Percentiles rank a stretch among this genome's conserved stretches.
Evolutionary conservation across 495 filamentous ascomycete species (phyloP).

Genomic region (Umbilicaria muhlenbergii): DNA sequence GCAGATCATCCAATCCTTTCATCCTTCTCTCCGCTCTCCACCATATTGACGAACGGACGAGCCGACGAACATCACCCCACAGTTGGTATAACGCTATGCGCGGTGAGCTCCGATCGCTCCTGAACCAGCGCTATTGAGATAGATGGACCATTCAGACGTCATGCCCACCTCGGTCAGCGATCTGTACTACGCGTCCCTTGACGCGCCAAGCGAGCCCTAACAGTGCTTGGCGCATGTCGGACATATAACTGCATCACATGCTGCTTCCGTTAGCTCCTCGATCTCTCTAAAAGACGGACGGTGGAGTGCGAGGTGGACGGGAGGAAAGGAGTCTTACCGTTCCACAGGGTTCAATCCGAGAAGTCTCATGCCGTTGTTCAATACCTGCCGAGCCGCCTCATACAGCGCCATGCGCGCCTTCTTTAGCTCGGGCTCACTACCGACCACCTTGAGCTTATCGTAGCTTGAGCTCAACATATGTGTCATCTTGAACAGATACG

Average conservation of each 20-base stretch:
- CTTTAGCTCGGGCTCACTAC: conserved; percentile 53
- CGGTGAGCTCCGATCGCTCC: no score
- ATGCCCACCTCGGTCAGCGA: no score
- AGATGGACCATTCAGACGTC: no score
- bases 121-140: no score
- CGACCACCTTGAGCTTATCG: conserved; percentile 64
- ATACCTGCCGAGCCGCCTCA: conserved; percentile 57
- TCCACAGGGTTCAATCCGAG: conserved; percentile 66
- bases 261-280: not conserved
- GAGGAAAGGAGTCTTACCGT: conserved; percentile 26
- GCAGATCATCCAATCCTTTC: no score
- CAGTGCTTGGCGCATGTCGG: not conserved
- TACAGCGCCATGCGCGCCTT: conserved; percentile 73
- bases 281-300: no score
- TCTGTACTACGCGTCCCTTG: no score
- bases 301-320: not conserved
- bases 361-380: conserved; percentile 73
- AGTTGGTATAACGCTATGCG: no score
- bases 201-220: no score
- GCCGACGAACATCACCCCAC: no score
- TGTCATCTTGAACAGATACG: conserved; percentile 81
- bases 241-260: conserved; percentile 1
- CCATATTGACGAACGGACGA: no score
- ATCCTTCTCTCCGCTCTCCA: no score
- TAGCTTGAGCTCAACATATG: conserved; percentile 73